phyloP scores from a whole-genome alignment of 2,329 filamentous ascomycete species.

The Ascosphaera acerosa region DNA sequence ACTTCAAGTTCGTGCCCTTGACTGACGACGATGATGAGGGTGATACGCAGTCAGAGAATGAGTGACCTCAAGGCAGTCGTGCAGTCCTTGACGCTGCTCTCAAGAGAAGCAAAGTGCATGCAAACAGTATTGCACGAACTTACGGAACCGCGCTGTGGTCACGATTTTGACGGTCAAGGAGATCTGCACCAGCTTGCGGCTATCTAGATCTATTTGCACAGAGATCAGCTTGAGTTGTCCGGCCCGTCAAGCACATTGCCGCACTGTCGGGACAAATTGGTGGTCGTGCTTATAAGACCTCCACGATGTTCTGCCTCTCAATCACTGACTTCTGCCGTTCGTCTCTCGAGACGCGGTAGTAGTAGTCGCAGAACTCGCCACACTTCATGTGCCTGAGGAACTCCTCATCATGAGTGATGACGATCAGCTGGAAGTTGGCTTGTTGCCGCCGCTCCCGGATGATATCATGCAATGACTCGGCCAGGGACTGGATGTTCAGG shows the following conservation, averaged over 20 bases:
- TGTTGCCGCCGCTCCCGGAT: constrained; percentile 64
- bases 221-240: no score
- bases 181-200: no score
- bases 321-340: constrained; percentile 73
- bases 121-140: no score
- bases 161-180: no score
- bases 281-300: constrained; percentile 8
- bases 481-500: constrained; percentile 81
- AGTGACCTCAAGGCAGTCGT: no score
- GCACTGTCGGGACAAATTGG: neutral
- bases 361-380: constrained; percentile 75
- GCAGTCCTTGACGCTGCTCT: no score
- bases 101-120: no score
- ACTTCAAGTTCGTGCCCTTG: constrained; percentile 23
- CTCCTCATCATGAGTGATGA: constrained; percentile 97
- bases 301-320: constrained; percentile 32
- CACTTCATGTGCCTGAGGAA: constrained; percentile 87
- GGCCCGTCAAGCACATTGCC: no score
- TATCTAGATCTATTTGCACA: no score
- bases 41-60: no score
- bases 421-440: constrained; percentile 89
- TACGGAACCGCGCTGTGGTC: no score
- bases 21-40: constrained; percentile 17
- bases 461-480: constrained; percentile 61
- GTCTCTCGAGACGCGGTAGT: constrained; percentile 66